Base-by-base conservation (phyloP, 768 basidiomycete species). In the Suillus fuscotomentosus region DNA sequence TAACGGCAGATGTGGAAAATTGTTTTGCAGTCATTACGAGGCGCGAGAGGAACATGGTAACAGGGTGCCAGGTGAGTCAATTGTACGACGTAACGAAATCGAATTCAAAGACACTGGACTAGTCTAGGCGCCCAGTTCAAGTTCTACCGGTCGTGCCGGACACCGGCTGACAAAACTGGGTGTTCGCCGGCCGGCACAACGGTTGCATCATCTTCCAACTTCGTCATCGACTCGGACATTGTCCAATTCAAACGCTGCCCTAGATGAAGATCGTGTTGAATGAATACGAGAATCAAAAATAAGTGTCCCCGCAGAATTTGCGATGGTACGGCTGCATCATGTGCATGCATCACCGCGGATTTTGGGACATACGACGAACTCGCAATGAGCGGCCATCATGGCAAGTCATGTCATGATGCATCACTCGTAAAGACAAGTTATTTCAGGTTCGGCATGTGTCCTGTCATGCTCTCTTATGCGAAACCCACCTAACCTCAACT, bases 1-100 rank as follows among this genome's bases (percentile, higher is more conserved):
- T 73, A 2, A 82, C 66, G 8, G 84, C 75, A 5, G 87, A 85
- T 15, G 86, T 85, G 43, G 91, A 89, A 75, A 93, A 91, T 15
- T 79, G 69, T 27, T 84, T 82, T 41, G 71, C 69, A 34, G 68
- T 72, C 45, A 69, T 65, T 42, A 73, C 7, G 17, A 76, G 57
- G 43, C 63, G 62, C 60, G 69, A 68, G 70, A 77, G 71, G 67
- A 75, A 75, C 75, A 78, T 77, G 56, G 24, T 62, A 74, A 73
- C 75, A 78, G 75, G 39, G 10, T 62, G 31, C 22, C 57, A 61
- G 39, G 22, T 9, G 39, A 39, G 38, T 41, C 56, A 15, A 24
- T 4, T 24, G n/a, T 55, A n/a, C 20, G 31, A 31, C 31, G 31
- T 31, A 31, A 31, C 31, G 4, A 54, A 53, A 11, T 34, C 9